Base-by-base conservation (phyloP, 805 yeast genomes). In the Wickerhamomyces tratensis region DNA sequence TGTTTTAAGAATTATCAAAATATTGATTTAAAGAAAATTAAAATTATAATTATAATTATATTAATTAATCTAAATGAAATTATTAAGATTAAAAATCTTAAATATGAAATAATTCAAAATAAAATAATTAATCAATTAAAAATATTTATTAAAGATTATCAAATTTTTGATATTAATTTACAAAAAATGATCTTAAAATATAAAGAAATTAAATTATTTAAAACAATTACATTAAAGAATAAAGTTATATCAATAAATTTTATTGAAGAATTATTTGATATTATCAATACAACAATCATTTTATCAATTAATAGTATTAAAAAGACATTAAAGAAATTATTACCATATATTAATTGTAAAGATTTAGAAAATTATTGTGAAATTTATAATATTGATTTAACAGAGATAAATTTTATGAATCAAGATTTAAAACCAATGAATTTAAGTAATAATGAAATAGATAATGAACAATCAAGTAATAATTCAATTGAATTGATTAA, bases 311-410 rank as follows among this genome's bases (percentile, higher is more conserved):
- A 65, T 40, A 56, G 62, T 7, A 40, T 61, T 5, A 41, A 57
- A 2, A 56, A 52, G 14, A 51, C 59, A 8, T 46, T 63, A 30
- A 49, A 49, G 11, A 50, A 51, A 33, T 40, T 63, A 36, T 38
- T 65, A 4, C 54, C 61, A 9, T 45, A 54, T 41, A 53, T 66
- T 25, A 50, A 62, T 39, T 51, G 56, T 14, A 46, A 56, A 6
- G 69, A 63, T 25, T 50, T 74, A 30, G 58, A 62, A 35, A 63
- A 67, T 44, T 74, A 67, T 46, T 64, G 71, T 47, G 70, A 61
- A 29, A 61, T 73, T 5, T 74, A 73, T 50, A 68, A 60, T 12
- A 49, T 72, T 7, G 52, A 59, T 1, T 34, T 57, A 4, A 41
- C 58, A 1, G 65, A 63, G 30, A 38, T 65, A 12, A 54, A 56